A percentile compares a stretch with the other conserved stretches of the same genome.
phyloP scores from a whole-genome alignment of 768 basidiomycete species.

The Russula abietina region DNA sequence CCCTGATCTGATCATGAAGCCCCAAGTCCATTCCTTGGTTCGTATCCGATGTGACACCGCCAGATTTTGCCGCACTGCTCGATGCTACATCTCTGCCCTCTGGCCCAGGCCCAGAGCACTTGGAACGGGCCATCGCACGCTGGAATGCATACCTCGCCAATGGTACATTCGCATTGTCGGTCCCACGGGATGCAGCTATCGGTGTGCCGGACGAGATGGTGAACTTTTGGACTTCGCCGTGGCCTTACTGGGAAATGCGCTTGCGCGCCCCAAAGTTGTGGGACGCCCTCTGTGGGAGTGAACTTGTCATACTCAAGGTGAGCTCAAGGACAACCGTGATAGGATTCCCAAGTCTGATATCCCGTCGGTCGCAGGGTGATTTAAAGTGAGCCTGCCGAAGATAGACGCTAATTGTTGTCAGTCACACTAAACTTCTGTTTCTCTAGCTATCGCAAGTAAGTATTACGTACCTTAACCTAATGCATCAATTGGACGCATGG shows the following conservation, averaged over 20 bases:
- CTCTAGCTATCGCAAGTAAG: conserved; percentile 77
- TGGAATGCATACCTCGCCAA: conserved; percentile 68
- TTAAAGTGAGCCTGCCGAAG: conserved; percentile 66
- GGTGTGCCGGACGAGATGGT: conserved; percentile 41
- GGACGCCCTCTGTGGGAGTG: conserved; percentile 44
- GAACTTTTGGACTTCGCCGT: conserved; percentile 69
- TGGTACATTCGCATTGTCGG: conserved; percentile 68
- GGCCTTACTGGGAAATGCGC: conserved; percentile 73
- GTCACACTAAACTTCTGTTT: background rate
- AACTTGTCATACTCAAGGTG: conserved; percentile 83
- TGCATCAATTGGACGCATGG: background rate
- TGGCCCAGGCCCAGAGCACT: conserved; percentile 34
- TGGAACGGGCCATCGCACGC: conserved; percentile 56
- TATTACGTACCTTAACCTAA: conserved; percentile 1
- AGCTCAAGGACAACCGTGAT: background rate
- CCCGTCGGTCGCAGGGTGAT: conserved; percentile 53
- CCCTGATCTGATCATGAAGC: conserved; percentile 36
- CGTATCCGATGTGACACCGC: conserved; percentile 88
- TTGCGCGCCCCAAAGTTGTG: conserved; percentile 47
- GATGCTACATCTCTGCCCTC: conserved; percentile 27
- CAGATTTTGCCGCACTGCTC: conserved; percentile 56
- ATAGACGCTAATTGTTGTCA: background rate
- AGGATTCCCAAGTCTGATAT: conserved; percentile 1
- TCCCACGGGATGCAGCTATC: conserved; percentile 51
- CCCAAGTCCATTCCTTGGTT: conserved; percentile 97